Base-by-base conservation (phyloP, 192 early-diverging fungal genomes). In the Nowakowskiella sp. region DNA sequence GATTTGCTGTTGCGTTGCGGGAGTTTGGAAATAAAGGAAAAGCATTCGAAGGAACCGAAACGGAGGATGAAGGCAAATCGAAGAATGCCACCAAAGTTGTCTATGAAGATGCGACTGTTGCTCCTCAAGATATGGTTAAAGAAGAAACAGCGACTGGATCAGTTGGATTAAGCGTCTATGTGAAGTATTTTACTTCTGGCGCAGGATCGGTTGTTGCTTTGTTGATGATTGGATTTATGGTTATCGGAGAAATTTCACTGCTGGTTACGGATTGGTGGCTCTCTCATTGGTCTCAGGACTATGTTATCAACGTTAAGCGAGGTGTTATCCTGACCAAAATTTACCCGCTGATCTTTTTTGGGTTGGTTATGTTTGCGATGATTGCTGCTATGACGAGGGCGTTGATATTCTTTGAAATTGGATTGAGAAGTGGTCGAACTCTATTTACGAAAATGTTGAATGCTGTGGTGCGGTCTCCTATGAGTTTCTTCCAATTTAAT, bases 401-500 rank as follows among this genome's bases (percentile, higher is more conserved):
- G 9, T 47, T 74, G 23, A 34, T 67, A 1, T 85, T 84, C 54
- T 83, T 82, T 53, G 44, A 46, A n/a, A 47, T 76, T 33, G 67
- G 70, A 45, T 49, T 84, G 7, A 48, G 56, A 28, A 50, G 64
- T 31, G 57, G 54, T 21, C 25, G 43, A 6, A 42, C 24, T 1
- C 34, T 77, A 47, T 82, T 76, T 32, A 36, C 43, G 30, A 44
- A 57, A 4, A 73, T 79, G 68, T 31, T 73, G 19, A 34, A 53
- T 1, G 16, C 42, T 3, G 67, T 84, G 1, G 62, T 85, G 44
- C 31, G 46, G 7, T 51, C 61, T 2, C 74, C 76, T 5, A 68
- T 87, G 58, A 51, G 55, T 9, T 84, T 82, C 51, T 87, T 90
- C 53, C 56, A 74, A 1, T 49, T 34, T 32, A 76, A 76, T 51